phyloP scores from a whole-genome alignment of 1,139 yeast genomes.

The Candida sp. region DNA sequence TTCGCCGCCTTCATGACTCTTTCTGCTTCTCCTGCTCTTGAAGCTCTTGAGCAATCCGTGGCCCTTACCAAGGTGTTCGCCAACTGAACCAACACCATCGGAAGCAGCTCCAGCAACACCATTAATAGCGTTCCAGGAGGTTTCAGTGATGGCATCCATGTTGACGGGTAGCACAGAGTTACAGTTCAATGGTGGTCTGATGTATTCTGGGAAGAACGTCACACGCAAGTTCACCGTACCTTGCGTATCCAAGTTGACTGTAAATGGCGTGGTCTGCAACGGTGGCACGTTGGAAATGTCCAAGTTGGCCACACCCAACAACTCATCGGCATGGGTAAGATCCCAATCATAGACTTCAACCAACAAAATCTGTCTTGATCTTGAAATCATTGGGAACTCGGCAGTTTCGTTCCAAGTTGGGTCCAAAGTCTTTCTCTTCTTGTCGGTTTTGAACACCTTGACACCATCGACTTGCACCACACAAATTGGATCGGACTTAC shows the following conservation, averaged over 20 bases:
- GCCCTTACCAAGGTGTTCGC: slow-evolving; percentile 52
- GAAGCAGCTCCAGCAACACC: slow-evolving; percentile 48
- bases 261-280: slow-evolving; percentile 45
- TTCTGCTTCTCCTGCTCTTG: slow-evolving; percentile 25
- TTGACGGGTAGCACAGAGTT: slow-evolving; percentile 45
- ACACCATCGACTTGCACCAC: slow-evolving; percentile 56
- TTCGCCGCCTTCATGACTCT: slow-evolving; percentile 10
- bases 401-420: slow-evolving; percentile 73
- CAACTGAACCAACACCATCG: slow-evolving; percentile 38
- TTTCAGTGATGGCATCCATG: slow-evolving; percentile 44
- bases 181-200: slow-evolving; percentile 58
- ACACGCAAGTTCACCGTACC: slow-evolving; percentile 60
- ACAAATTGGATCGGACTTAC: slow-evolving; percentile 76
- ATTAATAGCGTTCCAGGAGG: slow-evolving; percentile 52
- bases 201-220: slow-evolving; percentile 66
- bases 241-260: slow-evolving; percentile 59
- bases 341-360: slow-evolving; percentile 77
- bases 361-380: slow-evolving; percentile 54
- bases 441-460: slow-evolving; percentile 59
- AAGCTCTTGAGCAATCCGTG: slow-evolving; percentile 42
- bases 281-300: slow-evolving; percentile 56
- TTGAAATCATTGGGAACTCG: slow-evolving; percentile 63
- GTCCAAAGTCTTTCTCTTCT: slow-evolving; percentile 64
- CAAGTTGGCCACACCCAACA: slow-evolving; percentile 54
- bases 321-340: slow-evolving; percentile 67